These are phyloP conservation scores for Vararia minispora DNA, from an alignment of 768 basidiomycete species.

Conservation along the genomic window DNA sequence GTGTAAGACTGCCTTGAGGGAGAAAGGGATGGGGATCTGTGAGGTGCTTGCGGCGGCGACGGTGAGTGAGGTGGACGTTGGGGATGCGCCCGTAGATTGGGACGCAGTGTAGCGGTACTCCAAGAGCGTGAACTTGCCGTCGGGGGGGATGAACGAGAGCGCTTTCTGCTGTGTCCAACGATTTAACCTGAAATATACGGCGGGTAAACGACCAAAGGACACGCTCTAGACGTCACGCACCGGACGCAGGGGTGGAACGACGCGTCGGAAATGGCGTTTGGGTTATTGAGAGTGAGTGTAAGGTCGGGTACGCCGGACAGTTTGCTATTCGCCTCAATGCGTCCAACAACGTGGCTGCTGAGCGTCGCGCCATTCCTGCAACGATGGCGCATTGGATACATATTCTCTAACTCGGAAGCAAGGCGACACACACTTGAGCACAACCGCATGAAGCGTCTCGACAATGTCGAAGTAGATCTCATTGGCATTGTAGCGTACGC, in stretches of 20 bases:
- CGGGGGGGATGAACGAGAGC: slow-evolving; percentile 89
- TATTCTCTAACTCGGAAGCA: not conserved
- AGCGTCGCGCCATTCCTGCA: slow-evolving; percentile 60
- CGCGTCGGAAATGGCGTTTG: slow-evolving; percentile 34
- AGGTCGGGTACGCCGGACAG: slow-evolving; percentile 85
- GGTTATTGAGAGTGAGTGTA: slow-evolving; percentile 54
- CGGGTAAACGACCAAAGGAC: slow-evolving; percentile 1
- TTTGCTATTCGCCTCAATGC: slow-evolving; percentile 64
- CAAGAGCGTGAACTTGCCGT: slow-evolving; percentile 75
- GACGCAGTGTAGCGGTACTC: slow-evolving; percentile 63
- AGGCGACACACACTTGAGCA: slow-evolving; percentile 52
- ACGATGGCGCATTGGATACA: not conserved
- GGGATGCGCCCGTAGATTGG: slow-evolving; percentile 13
- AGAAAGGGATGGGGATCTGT: slow-evolving; percentile 24
- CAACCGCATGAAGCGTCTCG: slow-evolving; percentile 70
- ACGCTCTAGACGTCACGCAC: slow-evolving; percentile 29
- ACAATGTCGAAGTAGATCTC: slow-evolving; percentile 90
- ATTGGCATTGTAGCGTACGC: slow-evolving; percentile 74
- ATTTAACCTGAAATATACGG: slow-evolving; percentile 41
- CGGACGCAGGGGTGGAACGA: slow-evolving; percentile 91
- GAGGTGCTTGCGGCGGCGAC: slow-evolving; percentile 13
- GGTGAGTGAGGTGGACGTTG: slow-evolving; percentile 29
- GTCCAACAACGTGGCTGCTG: slow-evolving; percentile 60
- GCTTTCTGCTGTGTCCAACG: slow-evolving; percentile 68
- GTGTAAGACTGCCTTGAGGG: slow-evolving; percentile 21